phyloP scores from a whole-genome alignment of 176 grass and related monocot species.

The Melocanna baccifera region DNA sequence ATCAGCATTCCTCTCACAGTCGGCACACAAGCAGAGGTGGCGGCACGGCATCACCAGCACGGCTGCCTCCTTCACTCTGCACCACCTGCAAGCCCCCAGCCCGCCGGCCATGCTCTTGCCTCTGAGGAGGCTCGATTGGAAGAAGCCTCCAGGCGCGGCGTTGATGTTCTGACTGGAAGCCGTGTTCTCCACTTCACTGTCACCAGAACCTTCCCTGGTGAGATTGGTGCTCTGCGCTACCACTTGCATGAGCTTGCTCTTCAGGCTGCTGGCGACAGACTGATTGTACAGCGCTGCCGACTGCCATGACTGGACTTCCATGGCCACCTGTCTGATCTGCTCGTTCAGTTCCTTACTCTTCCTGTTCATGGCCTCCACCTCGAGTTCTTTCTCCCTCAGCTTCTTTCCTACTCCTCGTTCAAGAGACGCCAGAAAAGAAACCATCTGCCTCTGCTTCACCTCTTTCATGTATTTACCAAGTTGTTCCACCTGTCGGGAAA shows the following conservation, averaged over 20 bases:
- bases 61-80: constrained; percentile 16
- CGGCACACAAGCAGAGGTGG: constrained; percentile 53
- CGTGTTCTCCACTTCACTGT: constrained; percentile 36
- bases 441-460: constrained; percentile 36
- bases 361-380: constrained; percentile 48
- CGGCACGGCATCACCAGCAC: constrained; percentile 65
- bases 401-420: constrained; percentile 48
- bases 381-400: constrained; percentile 52
- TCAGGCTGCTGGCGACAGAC: constrained; percentile 36
- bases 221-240: constrained; percentile 39
- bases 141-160: neutral
- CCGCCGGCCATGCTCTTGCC: neutral
- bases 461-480: constrained; percentile 44
- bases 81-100: constrained; percentile 34
- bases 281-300: constrained; percentile 40
- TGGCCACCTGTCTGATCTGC: constrained; percentile 45
- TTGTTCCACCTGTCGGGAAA: constrained; percentile 27
- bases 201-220: constrained; percentile 45
- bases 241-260: constrained; percentile 43
- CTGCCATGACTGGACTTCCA: constrained; percentile 58
- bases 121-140: constrained; percentile 14
- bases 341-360: constrained; percentile 50
- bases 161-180: constrained; percentile 24
- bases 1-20: constrained; percentile 36
- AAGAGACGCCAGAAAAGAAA: constrained; percentile 31